Evolutionary conservation across 2,329 filamentous ascomycete species (phyloP), one percentile per base, ranked within the genome.

Genomic region (Xylaria sp.): DNA sequence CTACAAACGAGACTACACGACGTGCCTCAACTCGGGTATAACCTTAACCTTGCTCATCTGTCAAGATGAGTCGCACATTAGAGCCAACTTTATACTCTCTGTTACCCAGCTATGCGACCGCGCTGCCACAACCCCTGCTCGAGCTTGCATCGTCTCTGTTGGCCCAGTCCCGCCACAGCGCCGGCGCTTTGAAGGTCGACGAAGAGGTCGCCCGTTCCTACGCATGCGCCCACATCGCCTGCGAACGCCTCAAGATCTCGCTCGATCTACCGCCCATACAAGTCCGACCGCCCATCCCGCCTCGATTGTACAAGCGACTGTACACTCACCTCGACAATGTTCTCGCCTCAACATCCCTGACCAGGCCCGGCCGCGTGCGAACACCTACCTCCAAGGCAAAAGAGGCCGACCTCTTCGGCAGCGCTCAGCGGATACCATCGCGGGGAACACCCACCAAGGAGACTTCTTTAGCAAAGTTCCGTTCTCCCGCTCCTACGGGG

Each of bases 141-240:
- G 88, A 92, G 66, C 85, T 94, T 10, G 89, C 93, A 0, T 84
- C 86, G 60, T 93, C 91, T 9, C 83, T 97, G 6, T 87, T 97
- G 53, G 90, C 92, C 1, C 93, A 96, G 79, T 97, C 93, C 13
- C 89, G 93, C 40, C 89, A 90, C 76, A 90, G 89, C 75, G 93
- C 93, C 59, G 90, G 89, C 76, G 91, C 88, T 17, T 84, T 97
- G 62, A 97, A 94, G 78, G 86, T 90, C 3, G 93, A 97, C 65
- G 94, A 97, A 79, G 94, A 97, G 79, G 89, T 96, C 72, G 93
- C 91, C n/a, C 87, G 94, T 23, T 86, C 88, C 4, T 96, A 96
- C 79, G 92, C 91, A 4, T 97, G 94, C 78, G 92, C 93, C 15
- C 91, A 97, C 80, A 87, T 99, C 68, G 96, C 96, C 23, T 98